A percentile compares a stretch with the other conserved stretches of the same genome.
Conservation (phyloP, 495 filamentous ascomycete genomes). For the Annulohypoxylon stygium region DNA sequence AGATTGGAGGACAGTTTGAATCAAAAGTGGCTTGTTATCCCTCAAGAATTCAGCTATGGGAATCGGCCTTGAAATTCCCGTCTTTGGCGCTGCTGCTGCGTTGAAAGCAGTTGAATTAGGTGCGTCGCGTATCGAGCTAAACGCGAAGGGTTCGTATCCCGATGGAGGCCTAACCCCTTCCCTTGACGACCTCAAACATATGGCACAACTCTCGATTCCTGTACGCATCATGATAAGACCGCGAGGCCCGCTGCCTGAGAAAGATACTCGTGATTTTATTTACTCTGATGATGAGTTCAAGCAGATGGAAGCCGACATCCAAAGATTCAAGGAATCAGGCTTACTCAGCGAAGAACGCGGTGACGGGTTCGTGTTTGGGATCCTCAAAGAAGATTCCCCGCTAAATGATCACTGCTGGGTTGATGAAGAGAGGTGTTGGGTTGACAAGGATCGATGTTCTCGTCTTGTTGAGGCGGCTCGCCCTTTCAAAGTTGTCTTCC, state of each 20-base stretch:
- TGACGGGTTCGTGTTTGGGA: slow-evolving; percentile 63
- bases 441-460: slow-evolving; percentile 46
- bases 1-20: not conserved
- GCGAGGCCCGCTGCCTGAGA: slow-evolving; percentile 45
- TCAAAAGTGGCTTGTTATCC: not conserved
- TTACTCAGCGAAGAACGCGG: slow-evolving; percentile 47
- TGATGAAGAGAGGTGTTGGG: slow-evolving; percentile 33
- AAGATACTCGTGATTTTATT: slow-evolving; percentile 52
- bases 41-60: slow-evolving; percentile 16
- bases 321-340: slow-evolving; percentile 43
- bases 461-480: slow-evolving; percentile 46
- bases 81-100: slow-evolving; percentile 53
- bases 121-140: slow-evolving; percentile 58
- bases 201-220: slow-evolving; percentile 32
- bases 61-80: slow-evolving; percentile 56
- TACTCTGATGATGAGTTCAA: slow-evolving; percentile 54
- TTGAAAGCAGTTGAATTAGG: slow-evolving; percentile 44
- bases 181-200: slow-evolving; percentile 29
- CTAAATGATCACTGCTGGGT: not conserved
- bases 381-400: slow-evolving; percentile 43
- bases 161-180: slow-evolving; percentile 58
- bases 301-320: slow-evolving; percentile 50
- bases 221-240: slow-evolving; percentile 64
- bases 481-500: slow-evolving; percentile 53
- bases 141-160: slow-evolving; percentile 56